A percentile compares a stretch with the other conserved stretches of the same genome.
Conservation (phyloP, 495 filamentous ascomycete genomes). For the Lophium mytilinum region DNA sequence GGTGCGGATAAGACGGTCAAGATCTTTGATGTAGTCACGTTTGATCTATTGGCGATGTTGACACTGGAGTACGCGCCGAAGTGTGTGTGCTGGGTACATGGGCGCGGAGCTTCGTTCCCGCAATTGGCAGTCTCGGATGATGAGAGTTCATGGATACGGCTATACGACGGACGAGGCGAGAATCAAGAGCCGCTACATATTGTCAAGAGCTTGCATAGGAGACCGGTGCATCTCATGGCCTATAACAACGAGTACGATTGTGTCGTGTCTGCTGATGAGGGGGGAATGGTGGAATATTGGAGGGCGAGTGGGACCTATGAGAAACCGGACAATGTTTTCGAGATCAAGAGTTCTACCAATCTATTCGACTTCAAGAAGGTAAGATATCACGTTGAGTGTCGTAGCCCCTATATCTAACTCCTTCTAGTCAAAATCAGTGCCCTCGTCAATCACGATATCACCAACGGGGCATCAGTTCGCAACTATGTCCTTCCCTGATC, state of each 20-base stretch:
- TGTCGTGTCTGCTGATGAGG: slow-evolving; percentile 78
- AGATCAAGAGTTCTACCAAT: slow-evolving; percentile 83
- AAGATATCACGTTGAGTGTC: neutral
- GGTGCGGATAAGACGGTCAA: slow-evolving; percentile 83
- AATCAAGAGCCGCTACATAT: slow-evolving; percentile 63
- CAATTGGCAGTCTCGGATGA: slow-evolving; percentile 85
- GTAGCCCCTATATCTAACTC: neutral
- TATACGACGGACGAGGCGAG: slow-evolving; percentile 89
- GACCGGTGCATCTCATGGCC: slow-evolving; percentile 69
- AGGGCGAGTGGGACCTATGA: slow-evolving; percentile 68
- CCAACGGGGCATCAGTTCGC: slow-evolving; percentile 78
- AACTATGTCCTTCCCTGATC: slow-evolving; percentile 87
- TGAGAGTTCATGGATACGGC: slow-evolving; percentile 56
- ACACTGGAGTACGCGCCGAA: slow-evolving; percentile 64
- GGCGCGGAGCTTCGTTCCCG: slow-evolving; percentile 76
- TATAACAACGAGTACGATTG: slow-evolving; percentile 88
- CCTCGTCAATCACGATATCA: slow-evolving; percentile 77
- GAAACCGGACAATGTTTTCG: slow-evolving; percentile 86
- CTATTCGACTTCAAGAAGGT: slow-evolving; percentile 90
- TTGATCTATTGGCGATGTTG: slow-evolving; percentile 59
- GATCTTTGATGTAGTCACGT: slow-evolving; percentile 93
- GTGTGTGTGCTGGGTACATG: slow-evolving; percentile 88
- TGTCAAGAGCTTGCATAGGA: slow-evolving; percentile 66
- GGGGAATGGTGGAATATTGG: slow-evolving; percentile 98
- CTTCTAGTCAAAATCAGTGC: slow-evolving; percentile 65